These are phyloP conservation scores for Pyronema omphalodes DNA, from an alignment of 495 filamentous ascomycete species.

Conservation along the genomic window DNA sequence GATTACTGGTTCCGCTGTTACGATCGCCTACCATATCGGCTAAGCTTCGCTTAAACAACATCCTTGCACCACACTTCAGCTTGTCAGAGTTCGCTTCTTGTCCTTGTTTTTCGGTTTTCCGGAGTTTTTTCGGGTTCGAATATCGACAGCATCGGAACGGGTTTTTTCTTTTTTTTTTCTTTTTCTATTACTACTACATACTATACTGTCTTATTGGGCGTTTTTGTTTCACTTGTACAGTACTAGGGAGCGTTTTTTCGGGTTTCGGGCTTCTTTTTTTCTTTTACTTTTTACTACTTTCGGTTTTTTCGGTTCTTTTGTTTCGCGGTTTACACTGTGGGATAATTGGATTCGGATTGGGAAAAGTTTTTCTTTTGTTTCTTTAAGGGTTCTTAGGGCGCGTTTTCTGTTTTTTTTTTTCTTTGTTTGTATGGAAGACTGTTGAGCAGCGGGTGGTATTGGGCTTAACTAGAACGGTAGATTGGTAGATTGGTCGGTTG, in stretches of 20 bases:
- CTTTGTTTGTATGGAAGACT: neutral
- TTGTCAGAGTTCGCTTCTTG: conserved; percentile 11
- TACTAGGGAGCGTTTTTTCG: neutral
- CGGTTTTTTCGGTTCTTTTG: neutral
- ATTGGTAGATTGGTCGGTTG: too few relatives aligned
- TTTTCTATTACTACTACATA: neutral
- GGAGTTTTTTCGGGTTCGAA: conserved; percentile 5
- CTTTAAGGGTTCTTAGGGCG: neutral
- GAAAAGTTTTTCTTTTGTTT: neutral
- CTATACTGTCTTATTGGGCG: neutral
- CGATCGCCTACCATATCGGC: too few relatives aligned
- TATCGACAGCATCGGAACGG: neutral
- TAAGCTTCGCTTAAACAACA: too few relatives aligned
- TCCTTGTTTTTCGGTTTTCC: conserved; percentile 13
- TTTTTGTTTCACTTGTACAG: neutral
- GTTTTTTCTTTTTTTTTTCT: neutral
- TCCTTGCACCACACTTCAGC: too few relatives aligned
- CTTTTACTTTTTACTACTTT: neutral
- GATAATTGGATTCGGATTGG: neutral
- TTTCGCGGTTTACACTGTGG: neutral
- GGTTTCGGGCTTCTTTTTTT: neutral
- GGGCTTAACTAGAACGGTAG: conserved; percentile 36
- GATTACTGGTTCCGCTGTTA: neutral
- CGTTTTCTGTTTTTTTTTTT: neutral
- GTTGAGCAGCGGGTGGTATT: neutral